Conservation (phyloP, 371 early-diverging fungal genomes). For the Amoeboaphelidium protococcarum region DNA sequence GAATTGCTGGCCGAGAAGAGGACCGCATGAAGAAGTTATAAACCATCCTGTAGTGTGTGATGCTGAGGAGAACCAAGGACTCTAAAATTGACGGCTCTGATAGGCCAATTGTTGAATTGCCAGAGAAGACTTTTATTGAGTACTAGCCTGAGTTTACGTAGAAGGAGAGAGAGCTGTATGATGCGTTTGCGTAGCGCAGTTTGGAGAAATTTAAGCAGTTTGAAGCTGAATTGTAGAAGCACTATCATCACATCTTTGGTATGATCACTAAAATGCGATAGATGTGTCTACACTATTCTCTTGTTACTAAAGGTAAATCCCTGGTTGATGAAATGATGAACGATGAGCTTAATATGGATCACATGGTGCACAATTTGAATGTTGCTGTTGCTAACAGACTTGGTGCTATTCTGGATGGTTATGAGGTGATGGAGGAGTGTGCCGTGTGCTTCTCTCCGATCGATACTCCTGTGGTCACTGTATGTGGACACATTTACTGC, state of each 20-base stretch:
- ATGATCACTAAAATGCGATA: neutral
- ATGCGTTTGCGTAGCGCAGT: neutral
- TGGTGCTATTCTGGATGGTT: too few relatives aligned
- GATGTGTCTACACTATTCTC: neutral
- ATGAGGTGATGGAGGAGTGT: neutral
- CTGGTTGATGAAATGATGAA: neutral
- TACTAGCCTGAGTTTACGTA: neutral
- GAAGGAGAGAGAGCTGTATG: neutral
- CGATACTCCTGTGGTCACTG: neutral
- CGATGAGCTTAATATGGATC: neutral
- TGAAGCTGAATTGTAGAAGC: neutral
- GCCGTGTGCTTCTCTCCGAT: neutral
- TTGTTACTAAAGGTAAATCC: neutral
- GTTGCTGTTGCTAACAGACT: too few relatives aligned
- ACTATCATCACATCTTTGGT: neutral
- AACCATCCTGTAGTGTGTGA: neutral
- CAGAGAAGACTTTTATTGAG: neutral
- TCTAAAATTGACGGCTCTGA: neutral
- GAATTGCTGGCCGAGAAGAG: neutral
- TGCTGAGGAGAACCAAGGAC: neutral
- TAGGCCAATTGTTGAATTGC: neutral
- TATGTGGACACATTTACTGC: neutral
- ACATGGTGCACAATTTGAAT: too few relatives aligned
- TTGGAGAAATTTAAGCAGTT: neutral
- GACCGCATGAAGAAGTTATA: neutral